Percentiles rank a stretch among this genome's conserved stretches.
Conservation (phyloP, 2,329 filamentous ascomycete species). For the Monosporascus sp. region DNA sequence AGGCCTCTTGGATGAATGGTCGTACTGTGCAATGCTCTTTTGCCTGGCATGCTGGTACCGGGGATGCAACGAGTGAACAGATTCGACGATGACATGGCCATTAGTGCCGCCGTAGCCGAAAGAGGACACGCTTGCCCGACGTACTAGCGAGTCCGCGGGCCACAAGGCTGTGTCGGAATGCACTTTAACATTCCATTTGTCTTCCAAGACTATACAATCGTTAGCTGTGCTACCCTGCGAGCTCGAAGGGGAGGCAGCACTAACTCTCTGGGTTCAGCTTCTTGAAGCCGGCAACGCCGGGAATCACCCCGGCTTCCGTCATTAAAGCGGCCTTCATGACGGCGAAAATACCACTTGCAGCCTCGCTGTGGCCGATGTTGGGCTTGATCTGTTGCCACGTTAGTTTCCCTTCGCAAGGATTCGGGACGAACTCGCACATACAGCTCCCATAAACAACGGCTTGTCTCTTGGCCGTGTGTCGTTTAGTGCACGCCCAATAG, state of each 20-base stretch:
- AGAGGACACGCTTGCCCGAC: slow-evolving; percentile 12
- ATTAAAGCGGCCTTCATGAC: slow-evolving; percentile 17
- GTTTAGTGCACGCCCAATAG: slow-evolving; percentile 13
- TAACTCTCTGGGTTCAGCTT: slow-evolving; percentile 16
- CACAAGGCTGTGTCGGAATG: slow-evolving; percentile 11
- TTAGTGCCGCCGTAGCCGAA: slow-evolving; percentile 19
- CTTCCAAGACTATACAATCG: background rate
- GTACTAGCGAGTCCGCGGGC: slow-evolving; percentile 9
- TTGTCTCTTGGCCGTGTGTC: slow-evolving; percentile 8
- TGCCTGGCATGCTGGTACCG: slow-evolving; percentile 13
- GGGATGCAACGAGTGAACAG: slow-evolving; percentile 13
- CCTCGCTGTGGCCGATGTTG: slow-evolving; percentile 22
- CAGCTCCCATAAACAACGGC: slow-evolving; percentile 15
- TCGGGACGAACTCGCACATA: slow-evolving; percentile 1
- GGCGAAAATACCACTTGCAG: slow-evolving; percentile 16
- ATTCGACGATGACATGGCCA: slow-evolving; percentile 14
- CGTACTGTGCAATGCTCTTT: slow-evolving; percentile 3
- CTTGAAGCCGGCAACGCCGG: slow-evolving; percentile 9
- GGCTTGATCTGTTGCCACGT: slow-evolving; percentile 10
- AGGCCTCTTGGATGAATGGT: slow-evolving; percentile 2
- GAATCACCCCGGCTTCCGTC: slow-evolving; percentile 12
- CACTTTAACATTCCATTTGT: slow-evolving; percentile 12
- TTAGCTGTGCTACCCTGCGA: background rate
- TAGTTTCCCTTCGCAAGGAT: no score
- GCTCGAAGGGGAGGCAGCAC: background rate